These are phyloP conservation scores for Millerago galiae DNA, from an alignment of 805 yeast genomes.

Conservation along the genomic window DNA sequence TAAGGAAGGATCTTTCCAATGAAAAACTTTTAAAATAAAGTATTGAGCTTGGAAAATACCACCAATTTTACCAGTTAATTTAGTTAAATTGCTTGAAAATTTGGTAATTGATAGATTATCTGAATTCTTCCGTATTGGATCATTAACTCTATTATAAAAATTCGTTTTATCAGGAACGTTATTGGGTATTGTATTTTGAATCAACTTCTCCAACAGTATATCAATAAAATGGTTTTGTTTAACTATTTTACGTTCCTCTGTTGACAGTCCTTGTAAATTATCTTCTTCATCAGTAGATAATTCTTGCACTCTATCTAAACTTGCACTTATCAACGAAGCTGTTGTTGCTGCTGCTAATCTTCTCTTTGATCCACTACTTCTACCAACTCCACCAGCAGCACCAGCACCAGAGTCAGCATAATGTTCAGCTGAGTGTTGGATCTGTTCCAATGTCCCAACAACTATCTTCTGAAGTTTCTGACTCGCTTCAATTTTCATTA, in stretches of 20 bases:
- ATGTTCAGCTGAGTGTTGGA: slow-evolving; percentile 6
- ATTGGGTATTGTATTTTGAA: slow-evolving; percentile 44
- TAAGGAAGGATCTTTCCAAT: slow-evolving; percentile 72
- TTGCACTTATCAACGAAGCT: slow-evolving; percentile 37
- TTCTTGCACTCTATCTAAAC: slow-evolving; percentile 31
- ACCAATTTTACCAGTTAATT: slow-evolving; percentile 49
- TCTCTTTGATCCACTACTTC: slow-evolving; percentile 10
- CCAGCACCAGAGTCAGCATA: slow-evolving; percentile 5
- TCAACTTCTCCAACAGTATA: slow-evolving; percentile 44
- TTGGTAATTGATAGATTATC: slow-evolving; percentile 54
- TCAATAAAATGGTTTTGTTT: slow-evolving; percentile 48
- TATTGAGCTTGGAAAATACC: slow-evolving; percentile 55
- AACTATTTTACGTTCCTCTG: slow-evolving; percentile 10
- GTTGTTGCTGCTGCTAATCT: slow-evolving; percentile 35
- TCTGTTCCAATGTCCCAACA: slow-evolving; percentile 1
- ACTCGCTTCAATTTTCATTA: background rate
- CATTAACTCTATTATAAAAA: slow-evolving; percentile 35
- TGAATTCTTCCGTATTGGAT: slow-evolving; percentile 36
- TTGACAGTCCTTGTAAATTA: slow-evolving; percentile 13
- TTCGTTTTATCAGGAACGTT: slow-evolving; percentile 41
- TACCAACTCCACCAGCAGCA: background rate
- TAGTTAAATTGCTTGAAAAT: slow-evolving; percentile 51
- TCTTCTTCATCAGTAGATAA: slow-evolving; percentile 20
- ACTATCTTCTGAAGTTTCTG: slow-evolving; percentile 1
- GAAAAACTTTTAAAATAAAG: slow-evolving; percentile 48